These are phyloP conservation scores for Pseudovirgaria hyperparasitica DNA, from an alignment of 2,329 filamentous ascomycete genomes.

Conservation along the genomic window DNA sequence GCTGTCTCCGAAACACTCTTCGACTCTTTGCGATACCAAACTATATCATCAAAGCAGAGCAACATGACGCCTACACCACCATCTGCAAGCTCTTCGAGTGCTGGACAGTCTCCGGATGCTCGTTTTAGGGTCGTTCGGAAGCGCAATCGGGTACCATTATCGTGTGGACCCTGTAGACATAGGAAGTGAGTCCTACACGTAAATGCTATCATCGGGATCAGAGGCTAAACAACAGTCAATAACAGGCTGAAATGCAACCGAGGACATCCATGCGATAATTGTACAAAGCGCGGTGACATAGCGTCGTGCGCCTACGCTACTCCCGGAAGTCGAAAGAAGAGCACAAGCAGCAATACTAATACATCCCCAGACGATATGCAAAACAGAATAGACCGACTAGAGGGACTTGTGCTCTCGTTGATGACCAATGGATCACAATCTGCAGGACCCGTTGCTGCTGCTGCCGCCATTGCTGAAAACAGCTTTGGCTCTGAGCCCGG, in stretches of 20 bases:
- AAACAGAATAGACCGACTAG: conserved; percentile 88
- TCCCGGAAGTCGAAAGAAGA: conserved; percentile 59
- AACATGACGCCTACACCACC: conserved; percentile 64
- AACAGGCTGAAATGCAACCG: conserved; percentile 80
- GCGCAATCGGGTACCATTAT: conserved; percentile 81
- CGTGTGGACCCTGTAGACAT: conserved; percentile 80
- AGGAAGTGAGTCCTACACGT: conserved; percentile 54
- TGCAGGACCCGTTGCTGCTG: conserved; percentile 45
- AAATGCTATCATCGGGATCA: conserved; percentile 1
- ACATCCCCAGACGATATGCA: conserved; percentile 88
- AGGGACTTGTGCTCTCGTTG: conserved; percentile 79
- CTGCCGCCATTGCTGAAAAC: conserved; percentile 39
- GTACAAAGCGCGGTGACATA: conserved; percentile 73
- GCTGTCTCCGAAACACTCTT: neutral
- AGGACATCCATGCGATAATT: conserved; percentile 84
- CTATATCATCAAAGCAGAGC: no score
- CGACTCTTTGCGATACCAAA: neutral
- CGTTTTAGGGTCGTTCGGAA: conserved; percentile 83
- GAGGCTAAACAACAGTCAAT: no score
- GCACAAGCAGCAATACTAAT: conserved; percentile 41
- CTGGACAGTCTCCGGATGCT: conserved; percentile 70
- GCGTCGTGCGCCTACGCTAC: conserved; percentile 73
- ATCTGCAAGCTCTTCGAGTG: conserved; percentile 63
- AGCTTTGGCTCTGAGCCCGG: conserved; percentile 33
- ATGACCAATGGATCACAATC: conserved; percentile 77